A percentile compares a stretch with the other conserved stretches of the same genome.
Conservation (phyloP, 1,284 basidiomycete species). For the Kwoniella shivajii region DNA sequence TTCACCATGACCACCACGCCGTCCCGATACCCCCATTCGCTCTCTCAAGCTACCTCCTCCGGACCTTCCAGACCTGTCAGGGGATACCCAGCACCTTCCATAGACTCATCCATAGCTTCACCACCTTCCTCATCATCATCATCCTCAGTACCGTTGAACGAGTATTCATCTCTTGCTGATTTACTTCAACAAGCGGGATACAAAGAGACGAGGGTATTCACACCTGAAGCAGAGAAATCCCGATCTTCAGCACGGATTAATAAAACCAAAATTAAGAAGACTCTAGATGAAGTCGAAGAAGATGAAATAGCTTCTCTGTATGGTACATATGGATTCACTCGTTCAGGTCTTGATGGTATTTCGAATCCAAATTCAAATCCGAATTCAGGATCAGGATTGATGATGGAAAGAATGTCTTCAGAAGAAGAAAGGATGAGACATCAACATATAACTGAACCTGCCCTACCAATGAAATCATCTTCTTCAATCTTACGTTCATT, state of each 20-base stretch:
- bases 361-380: too few species aligned
- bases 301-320: constrained; percentile 41
- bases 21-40: constrained; percentile 23
- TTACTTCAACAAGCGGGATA: constrained; percentile 80
- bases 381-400: neutral
- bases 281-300: constrained; percentile 33
- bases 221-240: constrained; percentile 70
- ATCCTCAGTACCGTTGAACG: constrained; percentile 13
- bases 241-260: constrained; percentile 22
- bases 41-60: constrained; percentile 19
- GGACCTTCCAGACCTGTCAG: constrained; percentile 28
- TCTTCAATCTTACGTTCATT: constrained; percentile 35
- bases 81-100: constrained; percentile 22
- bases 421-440: constrained; percentile 9
- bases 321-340: constrained; percentile 35
- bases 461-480: constrained; percentile 32
- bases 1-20: constrained; percentile 1
- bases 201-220: constrained; percentile 83
- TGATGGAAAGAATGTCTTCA: neutral
- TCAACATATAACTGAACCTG: constrained; percentile 35
- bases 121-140: constrained; percentile 9
- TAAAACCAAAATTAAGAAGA: constrained; percentile 31
- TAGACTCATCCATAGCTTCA: constrained; percentile 20
- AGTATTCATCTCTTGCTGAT: constrained; percentile 78
- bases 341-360: neutral